phyloP scores from a whole-genome alignment of 106 monocot genomes.

The Dendrobium officinale region DNA sequence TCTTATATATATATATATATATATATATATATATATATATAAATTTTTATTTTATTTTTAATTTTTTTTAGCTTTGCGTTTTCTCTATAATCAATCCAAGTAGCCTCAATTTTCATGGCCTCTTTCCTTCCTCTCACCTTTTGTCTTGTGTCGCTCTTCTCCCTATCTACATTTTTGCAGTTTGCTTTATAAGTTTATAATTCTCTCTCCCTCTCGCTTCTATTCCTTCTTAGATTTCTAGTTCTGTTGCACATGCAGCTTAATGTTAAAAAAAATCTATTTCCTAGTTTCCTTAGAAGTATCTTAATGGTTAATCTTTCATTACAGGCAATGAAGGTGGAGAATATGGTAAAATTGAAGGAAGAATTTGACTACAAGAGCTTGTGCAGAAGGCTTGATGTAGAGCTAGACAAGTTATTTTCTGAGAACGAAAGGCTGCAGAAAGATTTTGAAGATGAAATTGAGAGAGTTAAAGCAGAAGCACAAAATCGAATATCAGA shows the following conservation, averaged over 20 bases:
- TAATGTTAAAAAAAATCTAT: neutral
- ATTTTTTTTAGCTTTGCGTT: too few relatives aligned
- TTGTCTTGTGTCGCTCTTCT: too few relatives aligned
- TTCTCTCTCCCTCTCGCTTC: neutral
- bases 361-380: constrained; percentile 99
- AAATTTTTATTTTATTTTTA: too few relatives aligned
- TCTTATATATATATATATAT: too few relatives aligned
- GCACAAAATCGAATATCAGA: constrained; percentile 55
- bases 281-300: neutral
- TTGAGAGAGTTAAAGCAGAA: constrained; percentile 73
- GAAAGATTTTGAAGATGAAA: constrained; percentile 82
- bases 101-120: too few relatives aligned
- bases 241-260: neutral
- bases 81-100: too few relatives aligned
- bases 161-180: too few relatives aligned
- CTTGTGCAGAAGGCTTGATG: constrained; percentile 87
- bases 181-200: too few relatives aligned
- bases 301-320: constrained; percentile 3
- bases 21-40: too few relatives aligned
- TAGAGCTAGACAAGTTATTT: constrained; percentile 80
- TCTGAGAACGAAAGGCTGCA: constrained; percentile 93
- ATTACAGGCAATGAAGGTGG: constrained; percentile 94
- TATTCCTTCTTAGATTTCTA: neutral
- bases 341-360: constrained; percentile 98
- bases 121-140: too few relatives aligned